Evolutionary conservation across 371 early-diverging fungal species (phyloP), one percentile per base, ranked within the genome.

Genomic region (Mortierella sp.): DNA sequence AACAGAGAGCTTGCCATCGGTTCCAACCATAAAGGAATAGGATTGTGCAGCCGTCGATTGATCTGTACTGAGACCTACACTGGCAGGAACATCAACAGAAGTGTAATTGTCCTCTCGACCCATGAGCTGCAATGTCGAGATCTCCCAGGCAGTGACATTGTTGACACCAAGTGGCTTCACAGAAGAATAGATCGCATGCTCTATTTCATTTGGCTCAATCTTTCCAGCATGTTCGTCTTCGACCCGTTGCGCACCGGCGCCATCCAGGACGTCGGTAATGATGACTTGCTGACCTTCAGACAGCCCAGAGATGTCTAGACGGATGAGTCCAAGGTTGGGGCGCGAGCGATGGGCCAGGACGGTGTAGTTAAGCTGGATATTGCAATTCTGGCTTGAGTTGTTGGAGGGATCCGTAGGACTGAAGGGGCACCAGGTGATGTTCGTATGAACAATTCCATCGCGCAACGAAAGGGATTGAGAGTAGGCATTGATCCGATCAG

Each of bases 91-190:
- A 15, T 62, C 63, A 7, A 57, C 64, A 29, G 65, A 12, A 12
- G 58, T 43, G 44, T 55, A 50, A 7, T 37, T 63, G 50, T 28
- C 44, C 18, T 47, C 46, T 52, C 26, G 23, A 19, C 68, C 67
- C 18, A 50, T n/a, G 28, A 75, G 46, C 7, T 60, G 28, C n/a
- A 75, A 43, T 15, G 71, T 44, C 5, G 76, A 75, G 48, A 75
- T 67, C 51, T 75, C 76, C 76, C 76, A 75, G 7, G 76, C 76
- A 4, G 76, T 75, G 7, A 71, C 71, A 50, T 75, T 71, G 18
- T 18, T 45, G 55, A 75, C 57, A 5, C 76, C 71, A 28, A 48
- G 1, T 0, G 76, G 76, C 19, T 56, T 66, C 1, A 75, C 76
- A 15, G 67, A 37, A 7, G 71, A 71, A 52, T 63, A 75, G 48